phyloP scores from a whole-genome alignment of 2,329 filamentous ascomycete species.

The Ophiostoma quercus region DNA sequence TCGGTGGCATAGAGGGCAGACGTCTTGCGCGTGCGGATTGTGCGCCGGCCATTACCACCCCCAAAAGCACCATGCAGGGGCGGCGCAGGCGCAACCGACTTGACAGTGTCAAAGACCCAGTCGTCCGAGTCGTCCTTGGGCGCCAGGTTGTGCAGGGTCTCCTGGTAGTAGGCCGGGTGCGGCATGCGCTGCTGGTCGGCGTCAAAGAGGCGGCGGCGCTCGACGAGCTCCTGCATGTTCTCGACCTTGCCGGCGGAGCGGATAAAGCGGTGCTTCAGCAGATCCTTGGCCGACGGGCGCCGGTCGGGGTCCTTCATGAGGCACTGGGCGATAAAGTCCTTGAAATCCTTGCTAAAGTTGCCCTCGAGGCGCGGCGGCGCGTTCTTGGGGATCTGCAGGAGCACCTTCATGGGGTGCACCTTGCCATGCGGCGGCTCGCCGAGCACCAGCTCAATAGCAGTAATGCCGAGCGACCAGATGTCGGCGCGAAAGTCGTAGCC shows the following conservation, averaged over 20 bases:
- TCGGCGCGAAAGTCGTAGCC: constrained; percentile 83
- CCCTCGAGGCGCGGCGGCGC: constrained; percentile 79
- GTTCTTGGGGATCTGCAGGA: constrained; percentile 88
- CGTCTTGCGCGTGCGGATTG: constrained; percentile 48
- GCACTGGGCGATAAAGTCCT: constrained; percentile 86
- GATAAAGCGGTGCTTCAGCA: constrained; percentile 85
- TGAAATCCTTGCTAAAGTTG: constrained; percentile 82
- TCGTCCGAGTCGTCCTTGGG: constrained; percentile 68
- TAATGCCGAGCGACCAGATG: constrained; percentile 90
- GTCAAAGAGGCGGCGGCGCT: constrained; percentile 76
- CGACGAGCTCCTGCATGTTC: constrained; percentile 78
- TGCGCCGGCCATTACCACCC: constrained; percentile 36
- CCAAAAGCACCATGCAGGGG: neutral
- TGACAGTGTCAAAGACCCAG: constrained; percentile 95
- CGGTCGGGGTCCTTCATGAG: constrained; percentile 86
- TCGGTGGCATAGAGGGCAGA: constrained; percentile 56
- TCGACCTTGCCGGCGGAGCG: constrained; percentile 82
- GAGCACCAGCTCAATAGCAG: constrained; percentile 81
- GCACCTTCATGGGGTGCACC: constrained; percentile 87
- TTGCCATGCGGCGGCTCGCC: constrained; percentile 84
- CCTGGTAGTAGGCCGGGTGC: constrained; percentile 83
- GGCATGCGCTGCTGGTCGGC: constrained; percentile 62
- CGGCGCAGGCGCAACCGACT: constrained; percentile 58
- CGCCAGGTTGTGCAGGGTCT: constrained; percentile 72
- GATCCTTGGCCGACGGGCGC: constrained; percentile 76